These are phyloP conservation scores for Trichomonas vaginalis DNA, from an alignment of 208 protist genomes.

Conservation along the genomic window DNA sequence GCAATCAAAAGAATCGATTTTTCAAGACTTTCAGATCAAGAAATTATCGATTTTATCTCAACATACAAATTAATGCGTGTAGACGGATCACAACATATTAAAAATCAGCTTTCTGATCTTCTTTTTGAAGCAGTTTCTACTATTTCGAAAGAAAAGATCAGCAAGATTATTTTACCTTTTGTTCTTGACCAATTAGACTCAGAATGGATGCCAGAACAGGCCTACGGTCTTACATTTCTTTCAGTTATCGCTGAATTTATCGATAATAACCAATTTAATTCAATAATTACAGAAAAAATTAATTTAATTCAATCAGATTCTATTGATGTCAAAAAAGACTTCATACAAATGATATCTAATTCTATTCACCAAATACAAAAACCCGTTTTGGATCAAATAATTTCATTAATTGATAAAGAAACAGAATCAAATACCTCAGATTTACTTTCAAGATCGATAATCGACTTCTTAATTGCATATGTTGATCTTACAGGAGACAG, in stretches of 20 bases:
- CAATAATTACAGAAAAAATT: background rate
- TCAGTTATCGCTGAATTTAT: background rate
- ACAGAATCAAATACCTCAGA: background rate
- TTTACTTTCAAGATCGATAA: background rate
- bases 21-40: background rate
- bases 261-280: background rate
- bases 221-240: background rate
- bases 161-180: background rate
- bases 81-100: background rate
- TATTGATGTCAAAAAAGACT: background rate
- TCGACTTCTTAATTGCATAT: background rate
- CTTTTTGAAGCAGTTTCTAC: background rate
- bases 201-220: background rate
- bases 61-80: background rate
- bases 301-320: background rate
- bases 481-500: background rate
- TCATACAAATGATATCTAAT: background rate
- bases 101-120: background rate
- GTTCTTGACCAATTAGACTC: background rate
- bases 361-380: background rate
- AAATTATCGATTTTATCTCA: background rate
- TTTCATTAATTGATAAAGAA: background rate
- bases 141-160: background rate
- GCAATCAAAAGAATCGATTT: background rate
- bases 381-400: background rate